A percentile compares a stretch with the other conserved stretches of the same genome.
Evolutionary conservation across 805 yeast genomes (phyloP).

Genomic region (Wickerhamomyces bisporus): DNA sequence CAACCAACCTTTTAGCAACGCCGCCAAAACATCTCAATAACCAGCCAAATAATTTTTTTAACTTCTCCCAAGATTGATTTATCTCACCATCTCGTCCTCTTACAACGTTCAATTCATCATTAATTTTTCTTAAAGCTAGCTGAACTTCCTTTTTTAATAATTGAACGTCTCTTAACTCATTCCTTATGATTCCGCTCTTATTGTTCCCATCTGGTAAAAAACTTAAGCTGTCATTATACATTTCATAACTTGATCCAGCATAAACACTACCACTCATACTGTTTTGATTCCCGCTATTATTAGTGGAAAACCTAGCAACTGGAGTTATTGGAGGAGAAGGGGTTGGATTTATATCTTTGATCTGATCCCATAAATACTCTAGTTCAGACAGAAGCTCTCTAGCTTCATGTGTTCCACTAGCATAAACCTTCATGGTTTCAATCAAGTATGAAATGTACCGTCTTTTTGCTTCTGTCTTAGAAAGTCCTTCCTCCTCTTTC

Average conservation of each 20-base stretch:
- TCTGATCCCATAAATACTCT: conserved; percentile 71
- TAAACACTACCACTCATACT: conserved; percentile 3
- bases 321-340: conserved; percentile 14
- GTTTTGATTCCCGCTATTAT: no score
- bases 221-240: conserved; percentile 2
- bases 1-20: conserved; percentile 12
- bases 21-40: conserved; percentile 6
- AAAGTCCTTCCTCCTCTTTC: conserved; percentile 66
- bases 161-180: conserved; percentile 17
- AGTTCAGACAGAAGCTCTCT: conserved; percentile 60
- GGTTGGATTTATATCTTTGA: conserved; percentile 38
- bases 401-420: conserved; percentile 62
- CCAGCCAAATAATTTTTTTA: conserved; percentile 6
- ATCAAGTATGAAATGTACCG: conserved; percentile 62
- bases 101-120: conserved; percentile 18
- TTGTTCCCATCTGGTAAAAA: conserved; percentile 1
- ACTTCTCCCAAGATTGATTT: not conserved
- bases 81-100: conserved; percentile 7
- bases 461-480: conserved; percentile 68
- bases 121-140: conserved; percentile 19
- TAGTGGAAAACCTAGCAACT: not conserved
- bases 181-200: conserved; percentile 6
- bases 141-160: conserved; percentile 22
- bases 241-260: conserved; percentile 1
- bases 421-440: conserved; percentile 67